Evolutionary conservation across 306 rosid genomes (phyloP), one percentile per base, ranked within the genome.

Genomic region (Malus orientalis): DNA sequence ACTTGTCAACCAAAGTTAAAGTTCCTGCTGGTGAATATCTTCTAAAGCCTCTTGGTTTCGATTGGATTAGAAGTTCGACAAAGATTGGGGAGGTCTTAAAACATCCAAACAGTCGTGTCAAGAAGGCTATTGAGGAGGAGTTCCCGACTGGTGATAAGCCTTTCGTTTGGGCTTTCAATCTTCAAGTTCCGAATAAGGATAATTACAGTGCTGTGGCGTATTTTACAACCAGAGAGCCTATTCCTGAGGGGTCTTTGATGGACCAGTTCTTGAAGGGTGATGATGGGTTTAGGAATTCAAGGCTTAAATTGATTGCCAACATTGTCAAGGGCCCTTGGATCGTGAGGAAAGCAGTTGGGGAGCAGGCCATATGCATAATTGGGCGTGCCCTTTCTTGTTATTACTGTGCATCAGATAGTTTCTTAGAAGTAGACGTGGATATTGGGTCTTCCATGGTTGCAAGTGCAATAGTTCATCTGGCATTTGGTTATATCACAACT

Each of bases 361-460:
- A 94, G 86, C 98, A 90, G 82, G 97, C 96, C 13, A 90, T 94
- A 58, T 93, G 97, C 81, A 65, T 91, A 70, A 89, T 93, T n/a
- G 93, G 98, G 76, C 93, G 81, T 32, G 78, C 91, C 59, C 90
- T 94, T 75, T 44, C 90, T 19, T 94, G 96, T 79, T 88, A 82
- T 67, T 91, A 83, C 69, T 44, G 84, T 38, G 68, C 80, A 69
- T 78, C 82, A 40, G 88, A 87, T 29, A 86, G 84, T 85, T 92
- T 87, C 77, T n/a, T 94, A 20, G 98, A 94, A 85, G 93, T 94
- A 47, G 98, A 94, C 74, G 84, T 94, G 71, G 98, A 94, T 80
- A 87, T 94, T 72, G 98, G 97, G 19, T 90, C 97, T 55, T 91
- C 93, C 81, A 90, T 91, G 90, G 89, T 91, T 75, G 98, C 98